Base-by-base conservation (phyloP, 2,329 filamentous ascomycete species). In the Tympanopsis confertula region DNA sequence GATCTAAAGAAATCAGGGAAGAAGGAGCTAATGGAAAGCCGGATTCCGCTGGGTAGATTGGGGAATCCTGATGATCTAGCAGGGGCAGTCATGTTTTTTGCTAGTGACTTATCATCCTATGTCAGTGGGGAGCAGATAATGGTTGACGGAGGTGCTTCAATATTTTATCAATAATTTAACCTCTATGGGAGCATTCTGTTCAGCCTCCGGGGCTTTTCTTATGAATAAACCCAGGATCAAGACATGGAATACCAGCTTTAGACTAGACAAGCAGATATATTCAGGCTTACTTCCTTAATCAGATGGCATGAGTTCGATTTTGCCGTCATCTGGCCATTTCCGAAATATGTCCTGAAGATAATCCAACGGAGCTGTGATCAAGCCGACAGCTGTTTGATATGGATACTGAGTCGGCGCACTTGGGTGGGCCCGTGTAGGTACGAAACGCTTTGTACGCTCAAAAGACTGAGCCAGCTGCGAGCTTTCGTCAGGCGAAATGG, bases 351-450 rank as follows among this genome's bases (percentile, higher is more conserved):
- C 67, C 20, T 53, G 51, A 15, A 74, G 44, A 40, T 62, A 63
- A 49, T 74, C 71, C n/a, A 74, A 52, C 1, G 69, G 69, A 10
- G 69, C 68, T 2, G 62, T 53, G 50, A 74, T 47, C 24, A 74
- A 46, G 1, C 62, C 65, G 18, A 56, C 57, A 0, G 59, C 61
- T 0, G 65, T 71, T 54, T 71, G 68, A 41, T 69, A 71, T 1
- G 61, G 63, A 1, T 65, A 65, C 37, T 61, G 62, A 41, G 66
- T 58, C 3, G 66, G 65, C 2, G 58, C 53, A 35, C 47, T 50
- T n/a, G 64, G 63, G 45, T 68, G 65, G 19, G 56, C 57, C 19
- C 63, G 56, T 3, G 60, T 60, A 2, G 66, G 66, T 3, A 61
- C 58, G 40, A 69, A 63, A 33, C 53, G 50, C 48, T 71, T 71